These are phyloP conservation scores for Serpula lacrymans DNA, from an alignment of 768 basidiomycete genomes.

Conservation along the genomic window DNA sequence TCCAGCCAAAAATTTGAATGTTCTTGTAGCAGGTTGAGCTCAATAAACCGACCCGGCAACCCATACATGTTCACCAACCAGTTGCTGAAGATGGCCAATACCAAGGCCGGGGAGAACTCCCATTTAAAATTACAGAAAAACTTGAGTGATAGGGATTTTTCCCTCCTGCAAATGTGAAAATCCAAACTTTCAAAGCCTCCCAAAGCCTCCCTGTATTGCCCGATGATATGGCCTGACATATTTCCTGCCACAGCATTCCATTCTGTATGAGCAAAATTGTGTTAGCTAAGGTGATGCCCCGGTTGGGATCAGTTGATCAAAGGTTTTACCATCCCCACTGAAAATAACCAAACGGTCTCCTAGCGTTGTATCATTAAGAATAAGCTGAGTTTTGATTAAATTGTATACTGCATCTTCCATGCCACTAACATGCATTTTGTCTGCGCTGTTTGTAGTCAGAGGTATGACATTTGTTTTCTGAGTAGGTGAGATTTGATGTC, in stretches of 20 bases:
- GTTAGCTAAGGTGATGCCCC: slow-evolving; percentile 14
- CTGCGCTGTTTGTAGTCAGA: slow-evolving; percentile 9
- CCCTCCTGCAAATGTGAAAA: slow-evolving; percentile 22
- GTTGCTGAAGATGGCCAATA: slow-evolving; percentile 20
- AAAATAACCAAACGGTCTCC: slow-evolving; percentile 2
- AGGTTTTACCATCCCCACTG: slow-evolving; percentile 14
- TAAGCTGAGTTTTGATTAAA: slow-evolving; percentile 9
- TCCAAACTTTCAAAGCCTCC: slow-evolving; percentile 23
- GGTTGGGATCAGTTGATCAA: slow-evolving; percentile 4
- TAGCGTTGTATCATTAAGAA: not conserved
- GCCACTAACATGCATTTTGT: slow-evolving; percentile 6
- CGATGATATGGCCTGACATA: slow-evolving; percentile 18
- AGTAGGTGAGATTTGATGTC: not conserved
- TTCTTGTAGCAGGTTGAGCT: slow-evolving; percentile 29
- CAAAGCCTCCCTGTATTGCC: slow-evolving; percentile 22
- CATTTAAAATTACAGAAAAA: slow-evolving; percentile 24
- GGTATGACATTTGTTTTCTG: slow-evolving; percentile 6
- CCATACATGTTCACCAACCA: slow-evolving; percentile 30
- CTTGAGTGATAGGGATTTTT: slow-evolving; percentile 25
- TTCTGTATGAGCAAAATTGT: slow-evolving; percentile 16
- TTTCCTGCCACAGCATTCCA: slow-evolving; percentile 22
- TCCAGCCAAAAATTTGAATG: slow-evolving; percentile 26
- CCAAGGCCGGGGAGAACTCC: slow-evolving; percentile 13
- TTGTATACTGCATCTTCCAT: slow-evolving; percentile 8
- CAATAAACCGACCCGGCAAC: slow-evolving; percentile 17